Percentiles rank a stretch among this genome's conserved stretches.
Evolutionary conservation across 495 filamentous ascomycete genomes (phyloP).

Genomic region (Aspergillus ellipticus): DNA sequence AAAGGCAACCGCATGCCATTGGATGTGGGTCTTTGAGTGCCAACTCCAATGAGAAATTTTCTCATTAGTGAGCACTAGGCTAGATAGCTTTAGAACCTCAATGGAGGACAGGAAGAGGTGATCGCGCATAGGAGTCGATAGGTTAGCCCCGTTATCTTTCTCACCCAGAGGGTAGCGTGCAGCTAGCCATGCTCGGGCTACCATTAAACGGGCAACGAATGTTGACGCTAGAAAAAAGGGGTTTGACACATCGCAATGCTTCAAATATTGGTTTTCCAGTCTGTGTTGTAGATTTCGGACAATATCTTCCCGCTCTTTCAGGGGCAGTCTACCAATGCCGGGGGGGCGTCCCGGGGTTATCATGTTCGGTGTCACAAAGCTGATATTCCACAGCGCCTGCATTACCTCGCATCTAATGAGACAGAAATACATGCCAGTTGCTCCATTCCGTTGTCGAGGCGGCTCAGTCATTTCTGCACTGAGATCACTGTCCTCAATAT

Average conservation of each 20-base stretch:
- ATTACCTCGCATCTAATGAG: constrained; percentile 56
- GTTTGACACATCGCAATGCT: constrained; percentile 26
- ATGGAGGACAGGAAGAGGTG: constrained; percentile 27
- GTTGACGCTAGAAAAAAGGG: constrained; percentile 35
- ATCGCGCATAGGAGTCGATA: constrained; percentile 5
- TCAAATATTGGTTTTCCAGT: constrained; percentile 39
- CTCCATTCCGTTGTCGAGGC: constrained; percentile 52
- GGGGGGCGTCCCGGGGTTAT: constrained; percentile 8
- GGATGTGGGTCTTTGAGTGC: constrained; percentile 55
- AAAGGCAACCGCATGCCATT: constrained; percentile 59
- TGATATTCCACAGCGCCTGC: constrained; percentile 23
- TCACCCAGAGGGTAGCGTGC: constrained; percentile 20
- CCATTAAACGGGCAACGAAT: constrained; percentile 16
- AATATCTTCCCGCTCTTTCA: constrained; percentile 39
- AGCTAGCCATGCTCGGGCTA: constrained; percentile 23
- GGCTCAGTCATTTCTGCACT: constrained; percentile 24
- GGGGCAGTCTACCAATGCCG: not conserved
- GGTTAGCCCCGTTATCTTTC: constrained; percentile 8
- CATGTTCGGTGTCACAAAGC: constrained; percentile 18
- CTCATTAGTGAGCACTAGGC: constrained; percentile 45
- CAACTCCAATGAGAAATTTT: constrained; percentile 55
- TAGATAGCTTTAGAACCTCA: constrained; percentile 55
- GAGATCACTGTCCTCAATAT: not conserved
- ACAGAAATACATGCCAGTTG: constrained; percentile 77
- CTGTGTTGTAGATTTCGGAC: constrained; percentile 34